Conservation (phyloP, 2,329 filamentous ascomycete species). For the Thelonectria blattea region DNA sequence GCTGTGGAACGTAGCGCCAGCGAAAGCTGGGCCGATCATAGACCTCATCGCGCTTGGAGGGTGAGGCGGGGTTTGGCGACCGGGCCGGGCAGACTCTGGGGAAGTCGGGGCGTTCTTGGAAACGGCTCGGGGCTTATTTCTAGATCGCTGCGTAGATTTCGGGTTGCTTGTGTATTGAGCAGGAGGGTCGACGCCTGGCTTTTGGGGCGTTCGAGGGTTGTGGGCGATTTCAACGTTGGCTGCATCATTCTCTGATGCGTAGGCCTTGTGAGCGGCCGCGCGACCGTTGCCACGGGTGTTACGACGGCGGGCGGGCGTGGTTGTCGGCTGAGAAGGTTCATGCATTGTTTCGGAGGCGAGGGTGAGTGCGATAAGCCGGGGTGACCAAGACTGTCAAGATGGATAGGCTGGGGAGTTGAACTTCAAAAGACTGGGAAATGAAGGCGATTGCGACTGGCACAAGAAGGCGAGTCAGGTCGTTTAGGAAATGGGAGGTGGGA, state of each 20-base stretch:
- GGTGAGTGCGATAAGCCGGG: conserved; percentile 15
- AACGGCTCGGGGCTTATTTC: conserved; percentile 41
- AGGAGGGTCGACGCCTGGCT: conserved; percentile 47
- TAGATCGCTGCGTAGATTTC: conserved; percentile 40
- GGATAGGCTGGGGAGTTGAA: conserved; percentile 6
- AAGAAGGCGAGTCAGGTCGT: conserved; percentile 5
- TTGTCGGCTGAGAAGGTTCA: conserved; percentile 42
- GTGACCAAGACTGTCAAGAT: conserved; percentile 2
- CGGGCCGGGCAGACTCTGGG: conserved; percentile 49
- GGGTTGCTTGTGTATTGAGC: conserved; percentile 37
- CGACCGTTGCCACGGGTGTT: conserved; percentile 50
- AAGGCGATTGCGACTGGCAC: conserved; percentile 23
- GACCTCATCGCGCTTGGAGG: conserved; percentile 53
- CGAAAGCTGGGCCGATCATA: conserved; percentile 69
- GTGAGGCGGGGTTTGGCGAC: conserved; percentile 50
- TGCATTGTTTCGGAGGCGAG: conserved; percentile 39
- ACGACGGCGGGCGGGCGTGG: conserved; percentile 46
- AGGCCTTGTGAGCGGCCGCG: conserved; percentile 56
- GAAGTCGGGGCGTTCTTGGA: conserved; percentile 45
- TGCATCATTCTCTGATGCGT: conserved; percentile 64
- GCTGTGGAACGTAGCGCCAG: conserved; percentile 92
- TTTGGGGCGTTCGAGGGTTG: conserved; percentile 56
- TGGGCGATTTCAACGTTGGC: conserved; percentile 39
- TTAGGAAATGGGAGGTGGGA: conserved; percentile 32
- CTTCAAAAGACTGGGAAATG: conserved; percentile 11